Conservation (phyloP, 2,329 filamentous ascomycete species). For the Didymellaceae sp. region DNA sequence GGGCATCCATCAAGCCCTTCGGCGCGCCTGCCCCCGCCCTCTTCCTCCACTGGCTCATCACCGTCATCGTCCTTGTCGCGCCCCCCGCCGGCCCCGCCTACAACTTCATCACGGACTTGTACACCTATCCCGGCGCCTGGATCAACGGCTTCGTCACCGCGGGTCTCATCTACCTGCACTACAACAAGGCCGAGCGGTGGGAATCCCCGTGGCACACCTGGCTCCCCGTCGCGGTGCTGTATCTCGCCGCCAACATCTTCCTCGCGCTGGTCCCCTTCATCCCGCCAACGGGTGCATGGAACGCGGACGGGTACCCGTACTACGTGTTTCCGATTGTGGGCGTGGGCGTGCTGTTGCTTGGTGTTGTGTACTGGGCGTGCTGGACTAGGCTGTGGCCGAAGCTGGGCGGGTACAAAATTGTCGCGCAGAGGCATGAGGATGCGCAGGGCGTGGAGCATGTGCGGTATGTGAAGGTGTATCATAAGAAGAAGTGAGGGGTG, state of each 20-base stretch:
- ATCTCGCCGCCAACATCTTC: constrained; percentile 51
- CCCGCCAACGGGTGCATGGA: constrained; percentile 50
- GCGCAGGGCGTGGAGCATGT: constrained; percentile 39
- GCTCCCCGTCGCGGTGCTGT: constrained; percentile 46
- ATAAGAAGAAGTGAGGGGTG: constrained; percentile 25
- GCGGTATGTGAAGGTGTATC: constrained; percentile 43
- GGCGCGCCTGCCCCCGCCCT: constrained; percentile 62
- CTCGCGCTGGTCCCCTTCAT: constrained; percentile 53
- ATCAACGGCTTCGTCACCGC: constrained; percentile 47
- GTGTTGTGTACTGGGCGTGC: constrained; percentile 46
- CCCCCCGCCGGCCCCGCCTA: constrained; percentile 73
- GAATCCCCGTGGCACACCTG: constrained; percentile 49
- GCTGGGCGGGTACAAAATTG: constrained; percentile 42
- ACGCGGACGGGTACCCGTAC: constrained; percentile 52
- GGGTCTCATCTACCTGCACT: constrained; percentile 47
- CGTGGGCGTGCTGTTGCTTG: constrained; percentile 48
- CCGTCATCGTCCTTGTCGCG: constrained; percentile 68
- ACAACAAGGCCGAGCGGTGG: constrained; percentile 42
- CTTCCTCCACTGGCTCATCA: constrained; percentile 71
- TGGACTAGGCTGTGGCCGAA: constrained; percentile 32
- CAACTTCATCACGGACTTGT: constrained; percentile 68
- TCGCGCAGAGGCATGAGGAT: constrained; percentile 38
- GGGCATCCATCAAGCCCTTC: constrained; percentile 72
- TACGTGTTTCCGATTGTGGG: constrained; percentile 55
- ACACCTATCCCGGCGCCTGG: constrained; percentile 47